phyloP scores from a whole-genome alignment of 805 yeast genomes.

The Metschnikowia proteae region DNA sequence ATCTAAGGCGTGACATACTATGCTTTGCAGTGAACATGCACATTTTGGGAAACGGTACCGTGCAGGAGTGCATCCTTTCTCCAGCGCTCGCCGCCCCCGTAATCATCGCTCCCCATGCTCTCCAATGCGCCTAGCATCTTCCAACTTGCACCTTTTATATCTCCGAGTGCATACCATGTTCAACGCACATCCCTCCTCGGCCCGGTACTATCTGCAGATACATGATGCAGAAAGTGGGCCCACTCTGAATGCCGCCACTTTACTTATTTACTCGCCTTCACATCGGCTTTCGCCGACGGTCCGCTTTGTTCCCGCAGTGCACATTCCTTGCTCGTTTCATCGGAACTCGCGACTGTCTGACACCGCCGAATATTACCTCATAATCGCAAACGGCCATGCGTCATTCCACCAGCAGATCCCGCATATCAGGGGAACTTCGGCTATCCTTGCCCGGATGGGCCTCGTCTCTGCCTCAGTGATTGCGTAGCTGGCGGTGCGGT shows the following conservation, averaged over 20 bases:
- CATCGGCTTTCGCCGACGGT: too few relatives aligned
- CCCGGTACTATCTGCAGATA: background rate
- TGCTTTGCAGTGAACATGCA: background rate
- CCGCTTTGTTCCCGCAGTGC: too few relatives aligned
- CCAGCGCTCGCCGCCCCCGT: background rate
- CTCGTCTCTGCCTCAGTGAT: background rate
- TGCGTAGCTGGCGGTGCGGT: background rate
- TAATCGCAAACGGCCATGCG: background rate
- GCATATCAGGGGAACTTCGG: slow-evolving; percentile 1
- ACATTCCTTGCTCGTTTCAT: too few relatives aligned
- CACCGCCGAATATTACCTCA: background rate
- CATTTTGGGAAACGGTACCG: background rate
- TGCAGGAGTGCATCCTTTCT: background rate
- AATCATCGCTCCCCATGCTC: background rate
- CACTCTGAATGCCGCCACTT: too few relatives aligned
- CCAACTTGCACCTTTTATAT: background rate
- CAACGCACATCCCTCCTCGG: background rate
- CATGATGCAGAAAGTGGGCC: too few relatives aligned
- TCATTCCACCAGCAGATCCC: background rate
- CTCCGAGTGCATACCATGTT: background rate
- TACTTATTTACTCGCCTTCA: too few relatives aligned
- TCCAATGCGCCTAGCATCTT: background rate
- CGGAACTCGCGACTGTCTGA: too few relatives aligned
- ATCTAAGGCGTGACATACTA: background rate
- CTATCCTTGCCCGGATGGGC: background rate